These are phyloP conservation scores for Xylariaceae sp. DNA, from an alignment of 2,329 filamentous ascomycete genomes.

Conservation along the genomic window DNA sequence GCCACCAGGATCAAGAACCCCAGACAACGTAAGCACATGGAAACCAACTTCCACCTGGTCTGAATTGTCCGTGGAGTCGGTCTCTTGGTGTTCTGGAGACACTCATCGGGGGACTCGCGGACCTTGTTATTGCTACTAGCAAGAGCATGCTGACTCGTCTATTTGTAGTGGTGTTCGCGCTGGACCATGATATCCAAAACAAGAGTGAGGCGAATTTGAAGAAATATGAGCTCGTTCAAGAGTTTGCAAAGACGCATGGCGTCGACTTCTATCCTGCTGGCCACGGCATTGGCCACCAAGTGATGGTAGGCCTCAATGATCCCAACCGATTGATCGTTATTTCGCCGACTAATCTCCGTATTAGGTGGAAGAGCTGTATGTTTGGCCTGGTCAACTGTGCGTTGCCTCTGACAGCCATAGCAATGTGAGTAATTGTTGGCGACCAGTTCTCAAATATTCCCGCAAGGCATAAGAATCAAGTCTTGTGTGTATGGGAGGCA, in stretches of 20 bases:
- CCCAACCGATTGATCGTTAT: too few relatives aligned
- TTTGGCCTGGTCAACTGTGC: slow-evolving; percentile 77
- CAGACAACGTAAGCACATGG: too few relatives aligned
- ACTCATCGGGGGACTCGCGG: too few relatives aligned
- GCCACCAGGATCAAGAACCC: slow-evolving; percentile 68
- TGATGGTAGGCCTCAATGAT: slow-evolving; percentile 50
- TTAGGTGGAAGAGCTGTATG: slow-evolving; percentile 71
- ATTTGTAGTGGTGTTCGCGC: slow-evolving; percentile 76
- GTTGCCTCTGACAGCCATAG: slow-evolving; percentile 77
- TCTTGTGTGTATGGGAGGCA: too few relatives aligned
- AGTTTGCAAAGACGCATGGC: slow-evolving; percentile 75
- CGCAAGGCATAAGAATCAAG: too few relatives aligned
- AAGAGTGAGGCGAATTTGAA: slow-evolving; percentile 71
- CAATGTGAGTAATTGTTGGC: slow-evolving; percentile 51
- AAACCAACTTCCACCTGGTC: too few relatives aligned
- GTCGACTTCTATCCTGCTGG: slow-evolving; percentile 75
- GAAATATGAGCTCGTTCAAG: slow-evolving; percentile 78
- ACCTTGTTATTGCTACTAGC: too few relatives aligned
- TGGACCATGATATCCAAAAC: slow-evolving; percentile 53
- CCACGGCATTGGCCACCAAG: slow-evolving; percentile 82
- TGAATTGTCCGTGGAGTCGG: too few relatives aligned
- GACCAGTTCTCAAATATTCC: too few relatives aligned
- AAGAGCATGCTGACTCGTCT: too few relatives aligned
- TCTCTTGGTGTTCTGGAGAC: too few relatives aligned
- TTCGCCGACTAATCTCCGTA: too few relatives aligned